Base-by-base conservation (phyloP, 169 alveolate genomes). In the Cryptosporidium sp. region DNA sequence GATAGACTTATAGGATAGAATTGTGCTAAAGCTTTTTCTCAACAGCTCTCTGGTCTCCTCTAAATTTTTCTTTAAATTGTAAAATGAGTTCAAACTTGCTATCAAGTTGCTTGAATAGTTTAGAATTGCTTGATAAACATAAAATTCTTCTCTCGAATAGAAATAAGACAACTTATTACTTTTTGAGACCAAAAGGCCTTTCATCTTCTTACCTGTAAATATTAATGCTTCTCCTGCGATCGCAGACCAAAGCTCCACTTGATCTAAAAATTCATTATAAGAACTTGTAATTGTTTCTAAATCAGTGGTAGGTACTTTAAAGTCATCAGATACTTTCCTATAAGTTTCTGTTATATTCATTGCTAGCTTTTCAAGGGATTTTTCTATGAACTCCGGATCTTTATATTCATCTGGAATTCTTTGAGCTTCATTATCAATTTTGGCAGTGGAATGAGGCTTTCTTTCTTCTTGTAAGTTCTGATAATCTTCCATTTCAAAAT, bases 201-300 rank as follows among this genome's bases (percentile, higher is more conserved):
- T 51, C 21, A 73, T 26, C 37, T 73, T 55, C 8, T 23, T 55
- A n/a, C 71, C 71, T 33, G 62, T 33, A 31, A n/a, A 73, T n/a
- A 33, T 73, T 55, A 73, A 31, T 55, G 71, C 86, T 59, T 73
- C 86, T 73, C 71, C 86, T 31, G 86, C 86, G 55, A 73, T 58
- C 6, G 71, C 86, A 18, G 61, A 18, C 86, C 86, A 73, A 58
- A 73, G 23, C 51, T 41, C 51, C 35, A 73, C 16, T 33, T 29
- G 26, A 3, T 73, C 61, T n/a, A 73, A 7, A 26, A 73, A 73
- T 51, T 73, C 71, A 6, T 35, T 12, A 59, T 73, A 73, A 2
- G 70, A 31, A 16, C 7, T 7, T 10, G 10, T n/a, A 3, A 10
- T 33, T 33, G 71, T 10, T 16, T 31, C 70, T 10, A 39, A 2